phyloP scores from a whole-genome alignment of 2,329 filamentous ascomycete genomes.

The Botrytis byssoidea region DNA sequence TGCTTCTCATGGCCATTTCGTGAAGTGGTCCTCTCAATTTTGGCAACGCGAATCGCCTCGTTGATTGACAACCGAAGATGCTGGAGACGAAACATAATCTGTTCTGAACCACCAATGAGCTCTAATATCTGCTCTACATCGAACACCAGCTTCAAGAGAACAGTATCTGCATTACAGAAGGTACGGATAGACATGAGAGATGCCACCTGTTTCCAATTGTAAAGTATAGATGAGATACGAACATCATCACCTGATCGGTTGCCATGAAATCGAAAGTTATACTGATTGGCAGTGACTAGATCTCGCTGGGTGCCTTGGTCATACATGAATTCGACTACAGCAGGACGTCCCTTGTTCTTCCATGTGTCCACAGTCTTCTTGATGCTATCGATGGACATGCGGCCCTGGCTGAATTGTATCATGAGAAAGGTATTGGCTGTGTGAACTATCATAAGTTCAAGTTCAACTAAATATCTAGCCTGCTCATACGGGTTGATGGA shows the following conservation, averaged over 20 bases:
- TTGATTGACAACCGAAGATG: constrained; percentile 32
- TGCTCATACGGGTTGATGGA: constrained; percentile 35
- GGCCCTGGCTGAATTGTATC: constrained; percentile 37
- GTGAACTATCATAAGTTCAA: constrained; percentile 38
- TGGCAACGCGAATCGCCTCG: constrained; percentile 30
- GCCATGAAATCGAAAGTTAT: constrained; percentile 47
- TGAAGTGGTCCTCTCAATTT: constrained; percentile 13
- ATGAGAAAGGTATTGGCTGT: constrained; percentile 39
- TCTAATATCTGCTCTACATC: constrained; percentile 50
- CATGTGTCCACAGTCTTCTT: constrained; percentile 39
- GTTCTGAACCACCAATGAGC: constrained; percentile 42
- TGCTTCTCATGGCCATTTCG: constrained; percentile 20
- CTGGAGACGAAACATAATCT: constrained; percentile 34
- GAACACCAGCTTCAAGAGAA: constrained; percentile 49
- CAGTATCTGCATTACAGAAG: constrained; percentile 50
- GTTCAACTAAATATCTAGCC: constrained; percentile 35
- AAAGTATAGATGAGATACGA: constrained; percentile 45
- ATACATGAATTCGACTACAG: constrained; percentile 52
- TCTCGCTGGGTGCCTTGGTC: constrained; percentile 51
- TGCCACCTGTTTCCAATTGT: constrained; percentile 48
- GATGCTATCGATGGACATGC: constrained; percentile 34
- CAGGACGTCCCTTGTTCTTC: constrained; percentile 47
- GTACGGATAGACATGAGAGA: constrained; percentile 50
- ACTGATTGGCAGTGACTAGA: constrained; percentile 47
- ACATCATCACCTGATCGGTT: constrained; percentile 41